Evolutionary conservation across 139 green algal genomes (phyloP).

Genomic region (Microglena sp.): DNA sequence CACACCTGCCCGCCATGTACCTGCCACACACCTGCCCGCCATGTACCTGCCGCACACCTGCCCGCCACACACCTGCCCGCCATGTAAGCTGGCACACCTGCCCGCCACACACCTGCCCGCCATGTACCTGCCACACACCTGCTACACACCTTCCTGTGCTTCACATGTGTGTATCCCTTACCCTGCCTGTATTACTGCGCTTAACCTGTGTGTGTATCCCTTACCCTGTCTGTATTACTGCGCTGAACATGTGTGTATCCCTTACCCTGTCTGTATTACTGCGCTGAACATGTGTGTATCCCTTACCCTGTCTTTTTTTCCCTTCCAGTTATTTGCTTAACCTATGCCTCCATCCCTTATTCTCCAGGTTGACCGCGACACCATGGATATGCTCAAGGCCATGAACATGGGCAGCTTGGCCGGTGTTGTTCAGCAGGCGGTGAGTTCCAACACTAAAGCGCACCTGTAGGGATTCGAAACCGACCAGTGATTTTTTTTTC

Average conservation of each 20-base stretch:
- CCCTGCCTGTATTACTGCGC: not conserved
- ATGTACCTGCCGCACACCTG: too few species aligned
- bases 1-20: too few species aligned
- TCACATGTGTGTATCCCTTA: not conserved
- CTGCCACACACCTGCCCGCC: too few species aligned
- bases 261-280: not conserved
- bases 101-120: too few species aligned
- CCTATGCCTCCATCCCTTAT: not conserved
- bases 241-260: not conserved
- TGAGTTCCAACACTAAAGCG: too few species aligned
- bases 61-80: too few species aligned
- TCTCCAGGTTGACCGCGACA: conserved; percentile 89
- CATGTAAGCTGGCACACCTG: too few species aligned
- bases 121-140: too few species aligned
- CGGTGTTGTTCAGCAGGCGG: too few species aligned
- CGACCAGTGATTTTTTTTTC: too few species aligned
- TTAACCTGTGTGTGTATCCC: not conserved
- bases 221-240: not conserved
- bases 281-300: not conserved
- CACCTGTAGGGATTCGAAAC: too few species aligned
- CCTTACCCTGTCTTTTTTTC: too few species aligned
- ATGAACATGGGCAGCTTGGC: conserved; percentile 97
- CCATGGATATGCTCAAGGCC: conserved; percentile 89
- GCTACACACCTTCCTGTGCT: not conserved
- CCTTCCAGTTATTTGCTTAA: not conserved